These are phyloP conservation scores for Malus hybrid DNA, from an alignment of 331 rosid species.

Conservation along the genomic window DNA sequence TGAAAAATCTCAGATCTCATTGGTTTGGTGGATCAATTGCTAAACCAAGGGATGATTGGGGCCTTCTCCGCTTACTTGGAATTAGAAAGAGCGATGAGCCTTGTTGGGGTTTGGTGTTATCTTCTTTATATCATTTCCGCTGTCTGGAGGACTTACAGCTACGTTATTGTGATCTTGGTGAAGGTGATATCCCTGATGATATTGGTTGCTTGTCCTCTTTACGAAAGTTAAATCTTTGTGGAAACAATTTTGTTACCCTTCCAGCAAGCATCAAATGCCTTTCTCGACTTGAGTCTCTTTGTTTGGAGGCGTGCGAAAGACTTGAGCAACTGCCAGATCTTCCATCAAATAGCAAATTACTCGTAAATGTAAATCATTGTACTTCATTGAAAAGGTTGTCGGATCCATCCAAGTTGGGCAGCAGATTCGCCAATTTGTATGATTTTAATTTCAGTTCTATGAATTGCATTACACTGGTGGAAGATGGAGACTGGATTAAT, in stretches of 20 bases:
- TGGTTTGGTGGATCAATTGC: no score
- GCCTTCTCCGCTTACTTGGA: no score
- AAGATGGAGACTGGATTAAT: neutral
- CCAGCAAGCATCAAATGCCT: neutral
- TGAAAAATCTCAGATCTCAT: no score
- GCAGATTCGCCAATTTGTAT: neutral
- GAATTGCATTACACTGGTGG: neutral
- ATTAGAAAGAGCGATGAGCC: no score
- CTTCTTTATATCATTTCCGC: no score
- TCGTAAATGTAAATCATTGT: neutral
- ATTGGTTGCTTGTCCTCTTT: neutral
- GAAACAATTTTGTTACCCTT: neutral
- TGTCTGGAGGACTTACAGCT: neutral
- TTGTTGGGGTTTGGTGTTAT: no score
- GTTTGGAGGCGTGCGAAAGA: neutral
- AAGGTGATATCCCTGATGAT: no score
- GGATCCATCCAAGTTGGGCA: neutral
- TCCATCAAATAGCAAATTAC: neutral
- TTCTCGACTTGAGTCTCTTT: neutral
- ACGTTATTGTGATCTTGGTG: neutral
- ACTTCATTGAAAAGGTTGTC: neutral
- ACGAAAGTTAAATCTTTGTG: neutral
- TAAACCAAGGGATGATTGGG: no score
- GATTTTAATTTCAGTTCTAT: neutral
- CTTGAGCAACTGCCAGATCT: neutral